phyloP scores from a whole-genome alignment of 2,329 filamentous ascomycete species.

The Neofusicoccum kwambonambiense region DNA sequence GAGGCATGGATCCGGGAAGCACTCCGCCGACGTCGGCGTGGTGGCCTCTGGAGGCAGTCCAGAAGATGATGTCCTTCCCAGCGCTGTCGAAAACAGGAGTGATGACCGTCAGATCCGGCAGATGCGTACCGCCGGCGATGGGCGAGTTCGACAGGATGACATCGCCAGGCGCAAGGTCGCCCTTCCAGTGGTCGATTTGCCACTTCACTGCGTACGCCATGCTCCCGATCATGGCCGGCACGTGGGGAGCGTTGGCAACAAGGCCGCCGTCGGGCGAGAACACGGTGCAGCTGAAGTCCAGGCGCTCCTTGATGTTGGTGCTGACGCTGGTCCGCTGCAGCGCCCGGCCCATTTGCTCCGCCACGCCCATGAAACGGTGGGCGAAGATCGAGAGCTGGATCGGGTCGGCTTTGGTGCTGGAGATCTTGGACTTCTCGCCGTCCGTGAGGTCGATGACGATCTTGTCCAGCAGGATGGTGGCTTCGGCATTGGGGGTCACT shows the following conservation, averaged over 20 bases:
- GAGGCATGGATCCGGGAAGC: conserved; percentile 43
- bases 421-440: conserved; percentile 28
- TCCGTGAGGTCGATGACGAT: conserved; percentile 34
- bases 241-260: conserved; percentile 44
- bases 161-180: conserved; percentile 39
- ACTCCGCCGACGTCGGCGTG: conserved; percentile 42
- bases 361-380: conserved; percentile 59
- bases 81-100: conserved; percentile 39
- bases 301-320: conserved; percentile 47
- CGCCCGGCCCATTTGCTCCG: conserved; percentile 59
- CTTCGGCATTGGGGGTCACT: conserved; percentile 35
- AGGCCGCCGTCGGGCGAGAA: conserved; percentile 43
- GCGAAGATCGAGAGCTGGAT: conserved; percentile 57
- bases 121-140: conserved; percentile 40
- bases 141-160: conserved; percentile 44
- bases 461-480: conserved; percentile 29
- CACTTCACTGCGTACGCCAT: conserved; percentile 44
- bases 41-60: conserved; percentile 42
- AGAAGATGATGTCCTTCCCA: conserved; percentile 36
- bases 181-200: conserved; percentile 37
- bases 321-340: conserved; percentile 57
- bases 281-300: conserved; percentile 47
- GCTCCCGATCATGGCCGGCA: conserved; percentile 44
- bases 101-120: conserved; percentile 45
- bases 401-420: conserved; percentile 41